Base-by-base conservation (phyloP, 306 rosid genomes). In the Datisca glomerata region DNA sequence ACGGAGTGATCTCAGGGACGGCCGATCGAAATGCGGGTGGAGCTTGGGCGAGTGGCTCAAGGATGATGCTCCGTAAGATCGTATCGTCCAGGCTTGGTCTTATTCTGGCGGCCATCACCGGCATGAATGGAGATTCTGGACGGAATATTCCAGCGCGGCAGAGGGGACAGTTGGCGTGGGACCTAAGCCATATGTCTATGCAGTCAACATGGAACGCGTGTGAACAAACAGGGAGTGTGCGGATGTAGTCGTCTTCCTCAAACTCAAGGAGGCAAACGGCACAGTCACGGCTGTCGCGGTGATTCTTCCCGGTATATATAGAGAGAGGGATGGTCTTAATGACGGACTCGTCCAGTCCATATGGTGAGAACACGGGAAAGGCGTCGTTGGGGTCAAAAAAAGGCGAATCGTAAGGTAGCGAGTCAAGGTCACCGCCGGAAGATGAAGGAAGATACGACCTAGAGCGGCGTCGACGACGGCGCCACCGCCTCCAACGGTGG, bases 161-260 rank as follows among this genome's bases (percentile, higher is more conserved):
- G 52, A 87, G 94, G 0, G 97, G 97, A 32, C 97, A 87, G 67
- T 79, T 87, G 6, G 94, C 93, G 70, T 87, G 97, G 0, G 97
- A 87, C 38, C 94, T 60, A 4, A 87, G 83, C 97, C 97, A 87
- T 13, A 75, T 71, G 25, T 87, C 97, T 65, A 87, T 87, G 52
- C 97, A 87, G 7, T 87, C 97, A 0, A 76, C 64, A 47, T 87
- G 97, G 43, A 87, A 87, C 0, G 87, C 80, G 73, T 87, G 97
- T 0, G 80, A 83, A 31, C 97, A 87, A 1, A 74, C 56, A 0
- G 97, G 97, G 0, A 87, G 73, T 20, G 94, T 82, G 0, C 97
- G 69, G 1, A 87, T 85, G 49, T 76, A 83, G 11, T 87, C 97
- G 3, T 76, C 87, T 29, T 76, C 76, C 44, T 83, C 83, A 51